Percentiles rank a stretch among this genome's conserved stretches.
Conservation (phyloP, 768 basidiomycete genomes). For the Asterophora lycoperdoides region DNA sequence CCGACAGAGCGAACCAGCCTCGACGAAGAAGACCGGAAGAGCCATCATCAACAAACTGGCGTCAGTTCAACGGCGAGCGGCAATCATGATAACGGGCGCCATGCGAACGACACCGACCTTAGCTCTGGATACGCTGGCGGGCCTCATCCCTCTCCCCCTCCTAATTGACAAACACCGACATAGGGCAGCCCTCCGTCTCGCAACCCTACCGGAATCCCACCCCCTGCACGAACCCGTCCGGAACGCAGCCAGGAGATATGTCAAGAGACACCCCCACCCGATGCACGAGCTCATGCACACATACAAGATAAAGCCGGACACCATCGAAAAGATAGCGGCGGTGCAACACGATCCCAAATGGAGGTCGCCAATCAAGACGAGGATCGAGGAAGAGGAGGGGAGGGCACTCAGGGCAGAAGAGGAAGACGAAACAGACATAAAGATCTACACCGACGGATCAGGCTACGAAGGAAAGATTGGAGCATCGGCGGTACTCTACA, state of each 20-base stretch:
- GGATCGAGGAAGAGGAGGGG: too few relatives aligned
- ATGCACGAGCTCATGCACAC: neutral
- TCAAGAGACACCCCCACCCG: slow-evolving; percentile 10
- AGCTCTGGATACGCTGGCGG: slow-evolving; percentile 18
- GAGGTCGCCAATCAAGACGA: neutral
- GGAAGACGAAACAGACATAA: too few relatives aligned
- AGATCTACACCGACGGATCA: too few relatives aligned
- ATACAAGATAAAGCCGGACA: neutral
- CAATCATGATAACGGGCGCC: slow-evolving; percentile 14
- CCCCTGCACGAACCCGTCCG: slow-evolving; percentile 11
- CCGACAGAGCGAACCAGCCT: neutral
- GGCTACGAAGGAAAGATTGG: too few relatives aligned
- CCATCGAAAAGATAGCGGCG: slow-evolving; percentile 8
- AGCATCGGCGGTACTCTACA: too few relatives aligned
- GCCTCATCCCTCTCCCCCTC: slow-evolving; percentile 18
- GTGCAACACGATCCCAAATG: neutral
- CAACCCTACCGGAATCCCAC: too few relatives aligned
- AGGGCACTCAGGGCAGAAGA: too few relatives aligned
- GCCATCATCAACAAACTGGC: slow-evolving; percentile 6
- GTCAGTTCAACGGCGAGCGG: slow-evolving; percentile 8
- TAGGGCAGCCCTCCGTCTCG: slow-evolving; percentile 16
- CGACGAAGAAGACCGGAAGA: neutral
- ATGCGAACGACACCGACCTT: slow-evolving; percentile 16
- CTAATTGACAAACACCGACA: slow-evolving; percentile 12
- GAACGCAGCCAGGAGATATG: slow-evolving; percentile 1